These are phyloP conservation scores for Malassezia restricta DNA, from an alignment of 1,284 basidiomycete species.

Conservation along the genomic window DNA sequence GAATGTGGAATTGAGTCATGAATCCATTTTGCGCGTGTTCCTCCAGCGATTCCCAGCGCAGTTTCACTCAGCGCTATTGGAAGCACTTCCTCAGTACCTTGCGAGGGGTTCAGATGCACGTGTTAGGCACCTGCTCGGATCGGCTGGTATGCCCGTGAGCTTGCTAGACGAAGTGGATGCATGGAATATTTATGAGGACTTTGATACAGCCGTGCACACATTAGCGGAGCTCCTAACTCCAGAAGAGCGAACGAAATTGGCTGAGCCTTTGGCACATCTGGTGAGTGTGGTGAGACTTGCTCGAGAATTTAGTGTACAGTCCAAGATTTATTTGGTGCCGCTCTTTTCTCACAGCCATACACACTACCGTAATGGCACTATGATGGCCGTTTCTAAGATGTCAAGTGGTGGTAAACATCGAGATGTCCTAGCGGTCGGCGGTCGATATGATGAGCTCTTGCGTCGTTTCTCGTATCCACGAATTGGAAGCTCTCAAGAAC, in stretches of 20 bases:
- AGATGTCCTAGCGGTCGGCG: conserved; percentile 65
- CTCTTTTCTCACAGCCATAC: conserved; percentile 54
- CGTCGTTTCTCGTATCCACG: conserved; percentile 53
- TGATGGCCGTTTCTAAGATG: conserved; percentile 57
- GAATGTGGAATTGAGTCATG: conserved; percentile 42
- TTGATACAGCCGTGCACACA: conserved; percentile 20
- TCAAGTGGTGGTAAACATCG: conserved; percentile 53
- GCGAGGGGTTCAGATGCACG: conserved; percentile 22
- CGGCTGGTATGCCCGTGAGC: conserved; percentile 29
- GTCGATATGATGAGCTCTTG: conserved; percentile 67
- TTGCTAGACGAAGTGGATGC: conserved; percentile 42
- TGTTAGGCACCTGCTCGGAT: conserved; percentile 24
- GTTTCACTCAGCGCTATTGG: conserved; percentile 26
- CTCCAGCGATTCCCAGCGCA: conserved; percentile 36
- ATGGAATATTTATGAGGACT: conserved; percentile 26
- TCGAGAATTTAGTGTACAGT: conserved; percentile 55
- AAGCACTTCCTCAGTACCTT: conserved; percentile 21
- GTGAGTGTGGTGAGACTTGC: conserved; percentile 58
- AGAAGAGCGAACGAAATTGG: conserved; percentile 30
- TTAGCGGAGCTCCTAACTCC: conserved; percentile 28
- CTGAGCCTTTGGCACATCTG: conserved; percentile 52
- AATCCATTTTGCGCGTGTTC: conserved; percentile 25
- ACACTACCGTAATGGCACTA: conserved; percentile 61
- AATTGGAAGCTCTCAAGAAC: conserved; percentile 38
- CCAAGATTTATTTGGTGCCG: conserved; percentile 59